Conservation (phyloP, 1,284 basidiomycete genomes). For the Sporisorium iseilematis-ciliati region DNA sequence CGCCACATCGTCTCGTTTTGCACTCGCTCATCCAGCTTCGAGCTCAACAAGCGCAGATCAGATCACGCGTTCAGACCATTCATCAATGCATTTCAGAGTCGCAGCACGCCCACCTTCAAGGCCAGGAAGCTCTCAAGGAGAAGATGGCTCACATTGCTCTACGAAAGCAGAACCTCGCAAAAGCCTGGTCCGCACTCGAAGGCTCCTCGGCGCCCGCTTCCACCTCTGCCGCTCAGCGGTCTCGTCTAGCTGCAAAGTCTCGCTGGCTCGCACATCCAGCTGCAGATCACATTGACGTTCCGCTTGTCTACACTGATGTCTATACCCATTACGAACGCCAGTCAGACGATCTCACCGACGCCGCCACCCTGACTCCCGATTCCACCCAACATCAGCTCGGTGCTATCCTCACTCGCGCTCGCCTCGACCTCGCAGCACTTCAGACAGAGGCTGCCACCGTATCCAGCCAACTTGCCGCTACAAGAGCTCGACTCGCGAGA, state of each 20-base stretch:
- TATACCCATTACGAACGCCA: conserved; percentile 44
- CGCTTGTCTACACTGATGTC: conserved; percentile 35
- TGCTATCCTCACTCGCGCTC: conserved; percentile 23
- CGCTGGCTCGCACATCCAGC: conserved; percentile 40
- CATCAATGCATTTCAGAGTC: conserved; percentile 41
- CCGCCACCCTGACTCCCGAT: neutral
- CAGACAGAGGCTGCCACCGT: conserved; percentile 21
- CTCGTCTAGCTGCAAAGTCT: conserved; percentile 31
- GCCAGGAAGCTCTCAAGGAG: conserved; percentile 29
- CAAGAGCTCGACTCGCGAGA: conserved; percentile 41
- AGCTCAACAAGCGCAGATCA: conserved; percentile 23
- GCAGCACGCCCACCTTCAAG: conserved; percentile 28
- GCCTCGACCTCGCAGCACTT: conserved; percentile 23
- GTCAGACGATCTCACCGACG: conserved; percentile 5
- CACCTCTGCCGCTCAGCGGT: conserved; percentile 23
- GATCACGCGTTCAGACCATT: conserved; percentile 29
- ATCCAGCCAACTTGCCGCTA: conserved; percentile 21
- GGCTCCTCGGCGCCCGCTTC: conserved; percentile 28
- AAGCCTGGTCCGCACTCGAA: conserved; percentile 51
- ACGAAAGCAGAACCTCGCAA: conserved; percentile 47
- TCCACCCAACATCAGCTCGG: conserved; percentile 28
- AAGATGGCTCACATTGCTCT: conserved; percentile 20
- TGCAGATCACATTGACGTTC: conserved; percentile 31
- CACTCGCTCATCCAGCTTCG: conserved; percentile 28
- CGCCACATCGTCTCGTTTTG: conserved; percentile 13